Evolutionary conservation across 306 rosid species (phyloP).

Genomic region (Corylus avellana): DNA sequence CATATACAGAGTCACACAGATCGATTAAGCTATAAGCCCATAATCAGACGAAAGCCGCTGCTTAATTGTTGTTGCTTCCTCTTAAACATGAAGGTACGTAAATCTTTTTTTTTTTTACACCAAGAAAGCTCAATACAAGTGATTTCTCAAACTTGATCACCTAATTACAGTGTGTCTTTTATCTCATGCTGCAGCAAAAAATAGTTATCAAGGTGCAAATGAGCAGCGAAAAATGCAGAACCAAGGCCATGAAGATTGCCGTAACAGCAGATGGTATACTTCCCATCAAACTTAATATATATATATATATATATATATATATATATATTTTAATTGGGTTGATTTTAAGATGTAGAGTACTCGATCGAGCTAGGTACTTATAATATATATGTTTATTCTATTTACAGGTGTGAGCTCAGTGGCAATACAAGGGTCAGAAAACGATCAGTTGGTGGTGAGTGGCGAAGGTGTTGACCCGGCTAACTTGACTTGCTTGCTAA

Average conservation of each 20-base stretch:
- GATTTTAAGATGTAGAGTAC: too few species aligned
- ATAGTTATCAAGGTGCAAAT: conserved; percentile 27
- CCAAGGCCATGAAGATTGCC: conserved; percentile 41
- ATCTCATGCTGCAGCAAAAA: conserved; percentile 34
- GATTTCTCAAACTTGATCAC: neutral
- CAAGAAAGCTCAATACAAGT: too few species aligned
- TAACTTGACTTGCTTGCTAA: conserved; percentile 6
- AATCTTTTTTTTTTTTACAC: too few species aligned
- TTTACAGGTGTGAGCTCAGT: conserved; percentile 41
- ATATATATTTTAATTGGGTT: too few species aligned
- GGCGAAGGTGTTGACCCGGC: conserved; percentile 25
- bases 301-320: too few species aligned
- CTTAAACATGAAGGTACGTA: neutral
- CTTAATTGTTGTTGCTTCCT: too few species aligned
- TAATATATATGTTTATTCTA: neutral
- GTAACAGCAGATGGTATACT: conserved; percentile 5
- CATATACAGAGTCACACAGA: neutral
- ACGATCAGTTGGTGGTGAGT: conserved; percentile 30
- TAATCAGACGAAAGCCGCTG: neutral
- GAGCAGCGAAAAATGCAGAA: conserved; percentile 31
- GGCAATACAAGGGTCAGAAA: conserved; percentile 24
- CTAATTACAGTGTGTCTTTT: neutral
- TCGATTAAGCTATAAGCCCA: neutral
- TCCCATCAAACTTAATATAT: too few species aligned
- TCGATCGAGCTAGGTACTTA: too few species aligned